Base-by-base conservation (phyloP, 805 yeast genomes). In the Monosporozyma servazzii region DNA sequence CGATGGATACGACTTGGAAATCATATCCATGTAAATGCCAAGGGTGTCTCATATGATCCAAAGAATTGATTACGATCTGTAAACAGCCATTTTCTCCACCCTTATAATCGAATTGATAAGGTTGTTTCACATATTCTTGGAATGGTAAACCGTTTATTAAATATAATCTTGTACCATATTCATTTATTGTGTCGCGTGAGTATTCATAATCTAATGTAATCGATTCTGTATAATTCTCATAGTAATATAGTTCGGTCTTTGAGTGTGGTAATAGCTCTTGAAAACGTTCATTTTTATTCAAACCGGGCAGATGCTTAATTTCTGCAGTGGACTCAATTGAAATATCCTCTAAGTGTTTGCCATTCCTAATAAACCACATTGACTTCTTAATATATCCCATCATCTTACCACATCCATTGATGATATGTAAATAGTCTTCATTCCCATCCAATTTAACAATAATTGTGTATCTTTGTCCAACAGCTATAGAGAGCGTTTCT, bases 401-500 rank as follows among this genome's bases (percentile, higher is more conserved):
- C 78, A 53, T 78, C 71, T 50, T 73, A 61, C 78, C 79, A 53
- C 80, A 62, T 6, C 75, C 72, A 51, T 78, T 79, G 56, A 83
- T 75, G 49, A 83, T 67, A 36, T 50, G 52, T 5, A 58, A 15
- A 5, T 29, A 33, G 3, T 49, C 37, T 53, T 29, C 61, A 56
- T 79, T 72, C 67, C 44, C 68, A 63, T 58, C 65, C 55, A 88
- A 75, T 33, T 70, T 75, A 23, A 87, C 60, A 48, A 86, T 64
- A 1, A 85, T 80, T 10, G 87, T 77, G 61, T 81, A 80, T 58
- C 96, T 72, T 69, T 88, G 96, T 2, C 91, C 96, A 5, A 84
- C 88, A 0, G 89, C 79, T 30, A 80, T 52, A 52, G 74, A 71
- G n/a, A 80, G 51, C 37, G 79, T 71, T 17, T 72, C 75, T 2